Conservation (phyloP, 495 filamentous ascomycete genomes). For the Penicillium crystallinum region DNA sequence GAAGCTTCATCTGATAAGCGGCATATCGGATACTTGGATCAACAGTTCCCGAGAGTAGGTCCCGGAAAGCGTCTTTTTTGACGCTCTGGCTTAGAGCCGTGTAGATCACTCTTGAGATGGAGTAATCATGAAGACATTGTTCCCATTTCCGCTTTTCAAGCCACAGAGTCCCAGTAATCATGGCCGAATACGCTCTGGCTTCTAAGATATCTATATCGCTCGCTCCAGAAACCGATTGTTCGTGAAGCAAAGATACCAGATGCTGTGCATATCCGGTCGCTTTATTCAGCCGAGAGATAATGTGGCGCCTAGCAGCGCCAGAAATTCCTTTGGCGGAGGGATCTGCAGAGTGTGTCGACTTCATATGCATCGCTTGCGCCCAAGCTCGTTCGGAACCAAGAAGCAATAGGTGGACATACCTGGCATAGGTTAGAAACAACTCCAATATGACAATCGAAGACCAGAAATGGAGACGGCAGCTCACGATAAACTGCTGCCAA, state of each 20-base stretch:
- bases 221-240: slow-evolving; percentile 55
- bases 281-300: slow-evolving; percentile 81
- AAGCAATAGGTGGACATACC: slow-evolving; percentile 74
- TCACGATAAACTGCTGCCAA: slow-evolving; percentile 73
- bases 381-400: slow-evolving; percentile 88
- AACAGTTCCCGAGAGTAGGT: slow-evolving; percentile 76
- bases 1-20: slow-evolving; percentile 82
- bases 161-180: slow-evolving; percentile 65
- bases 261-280: slow-evolving; percentile 63
- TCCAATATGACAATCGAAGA: neutral
- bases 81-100: slow-evolving; percentile 58
- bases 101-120: slow-evolving; percentile 78
- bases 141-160: slow-evolving; percentile 90
- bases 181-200: slow-evolving; percentile 74
- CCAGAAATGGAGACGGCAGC: slow-evolving; percentile 6
- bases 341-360: slow-evolving; percentile 74
- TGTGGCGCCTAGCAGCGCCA: slow-evolving; percentile 76
- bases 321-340: slow-evolving; percentile 63
- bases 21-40: slow-evolving; percentile 94
- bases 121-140: slow-evolving; percentile 65
- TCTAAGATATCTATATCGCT: slow-evolving; percentile 72
- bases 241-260: slow-evolving; percentile 59
- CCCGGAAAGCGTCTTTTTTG: slow-evolving; percentile 72
- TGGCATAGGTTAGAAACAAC: slow-evolving; percentile 26
- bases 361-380: slow-evolving; percentile 95